Percentiles rank a stretch among this genome's conserved stretches.
phyloP scores from a whole-genome alignment of 257 asterid species.

The Nicotiana undulata region DNA sequence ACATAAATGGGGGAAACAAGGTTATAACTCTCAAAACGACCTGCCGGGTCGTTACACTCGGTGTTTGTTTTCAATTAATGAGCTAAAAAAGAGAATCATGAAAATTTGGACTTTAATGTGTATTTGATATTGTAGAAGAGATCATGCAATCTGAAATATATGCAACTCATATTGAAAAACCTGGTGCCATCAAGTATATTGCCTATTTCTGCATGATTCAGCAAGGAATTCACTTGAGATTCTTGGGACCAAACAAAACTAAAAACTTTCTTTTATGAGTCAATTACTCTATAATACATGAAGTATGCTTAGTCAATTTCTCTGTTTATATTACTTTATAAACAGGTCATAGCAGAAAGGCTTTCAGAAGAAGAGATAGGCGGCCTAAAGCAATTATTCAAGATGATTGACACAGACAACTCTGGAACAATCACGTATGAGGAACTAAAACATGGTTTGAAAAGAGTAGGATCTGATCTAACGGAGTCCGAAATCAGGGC shows the following conservation, averaged over 20 bases:
- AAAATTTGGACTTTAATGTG: background rate
- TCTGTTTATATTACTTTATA: background rate
- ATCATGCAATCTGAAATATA: background rate
- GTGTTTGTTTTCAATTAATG: background rate
- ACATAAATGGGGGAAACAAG: too few species aligned
- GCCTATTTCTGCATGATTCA: background rate
- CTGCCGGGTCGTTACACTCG: too few species aligned
- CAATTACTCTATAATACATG: background rate
- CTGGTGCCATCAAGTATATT: background rate
- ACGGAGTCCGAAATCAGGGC: constrained; percentile 75
- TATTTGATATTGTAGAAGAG: background rate
- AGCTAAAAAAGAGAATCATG: background rate
- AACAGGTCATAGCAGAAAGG: constrained; percentile 89
- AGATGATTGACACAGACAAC: constrained; percentile 80
- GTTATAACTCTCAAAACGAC: too few species aligned
- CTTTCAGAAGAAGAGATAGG: constrained; percentile 95
- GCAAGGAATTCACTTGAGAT: background rate
- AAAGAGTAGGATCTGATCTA: constrained; percentile 79
- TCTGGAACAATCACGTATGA: constrained; percentile 84
- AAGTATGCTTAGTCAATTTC: background rate
- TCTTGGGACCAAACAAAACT: background rate
- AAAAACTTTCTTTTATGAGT: background rate
- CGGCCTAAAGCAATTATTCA: constrained; percentile 74
- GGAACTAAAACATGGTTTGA: constrained; percentile 67
- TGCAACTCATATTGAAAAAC: background rate